Percentiles rank a stretch among this genome's conserved stretches.
Conservation (phyloP, 345 rosid species). For the Boechera divaricarpa region DNA sequence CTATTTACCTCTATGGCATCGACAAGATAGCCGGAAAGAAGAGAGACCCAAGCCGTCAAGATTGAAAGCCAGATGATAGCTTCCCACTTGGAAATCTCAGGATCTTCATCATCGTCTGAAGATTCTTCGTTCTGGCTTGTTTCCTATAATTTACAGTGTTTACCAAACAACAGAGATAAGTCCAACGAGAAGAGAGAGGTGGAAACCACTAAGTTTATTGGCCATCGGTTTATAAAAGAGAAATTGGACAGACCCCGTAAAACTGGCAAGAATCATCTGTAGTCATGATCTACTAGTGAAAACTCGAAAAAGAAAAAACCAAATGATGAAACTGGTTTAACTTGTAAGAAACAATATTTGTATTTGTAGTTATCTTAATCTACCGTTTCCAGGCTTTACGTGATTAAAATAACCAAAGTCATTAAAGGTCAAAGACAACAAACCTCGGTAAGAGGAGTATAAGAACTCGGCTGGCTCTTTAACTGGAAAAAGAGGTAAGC, state of each 20-base stretch:
- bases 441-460: slow-evolving; percentile 68
- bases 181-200: slow-evolving; percentile 27
- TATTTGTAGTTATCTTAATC: neutral
- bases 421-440: slow-evolving; percentile 26
- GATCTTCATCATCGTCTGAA: slow-evolving; percentile 57
- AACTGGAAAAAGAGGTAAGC: slow-evolving; percentile 89
- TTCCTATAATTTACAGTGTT: slow-evolving; percentile 58
- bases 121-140: slow-evolving; percentile 52
- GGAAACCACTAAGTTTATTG: neutral
- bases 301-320: neutral
- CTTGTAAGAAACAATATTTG: neutral
- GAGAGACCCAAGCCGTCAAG: slow-evolving; percentile 90
- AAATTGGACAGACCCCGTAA: neutral
- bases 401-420: neutral
- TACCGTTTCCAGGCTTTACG: neutral
- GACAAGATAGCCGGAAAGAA: slow-evolving; percentile 87
- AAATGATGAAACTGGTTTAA: slow-evolving; percentile 14
- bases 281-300: neutral
- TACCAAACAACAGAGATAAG: slow-evolving; percentile 33
- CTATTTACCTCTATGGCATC: slow-evolving; percentile 78
- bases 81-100: slow-evolving; percentile 88
- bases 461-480: slow-evolving; percentile 58
- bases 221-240: neutral
- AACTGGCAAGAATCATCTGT: neutral
- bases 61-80: slow-evolving; percentile 82